Conservation (phyloP, 202 grass and related monocot species). For the Setaria viridis region DNA sequence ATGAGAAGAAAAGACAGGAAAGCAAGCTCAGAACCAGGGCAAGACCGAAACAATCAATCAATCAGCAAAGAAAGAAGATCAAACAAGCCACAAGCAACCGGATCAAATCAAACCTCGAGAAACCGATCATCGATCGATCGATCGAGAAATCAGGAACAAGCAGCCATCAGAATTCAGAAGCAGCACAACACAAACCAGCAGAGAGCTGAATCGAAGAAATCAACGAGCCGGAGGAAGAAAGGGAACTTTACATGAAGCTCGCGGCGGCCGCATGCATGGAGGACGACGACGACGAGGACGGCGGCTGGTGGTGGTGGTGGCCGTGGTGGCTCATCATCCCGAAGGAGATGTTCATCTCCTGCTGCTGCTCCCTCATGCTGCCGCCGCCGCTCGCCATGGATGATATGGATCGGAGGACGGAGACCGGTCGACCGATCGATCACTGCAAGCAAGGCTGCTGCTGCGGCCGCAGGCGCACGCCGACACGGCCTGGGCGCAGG, state of each 20-base stretch:
- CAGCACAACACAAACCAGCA: not conserved
- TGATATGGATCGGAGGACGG: not conserved
- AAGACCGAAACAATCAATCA: not conserved
- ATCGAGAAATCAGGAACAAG: not conserved
- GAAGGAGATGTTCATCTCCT: constrained; percentile 87
- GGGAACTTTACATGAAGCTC: constrained; percentile 70
- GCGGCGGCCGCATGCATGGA: constrained; percentile 73
- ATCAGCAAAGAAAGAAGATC: constrained; percentile 36
- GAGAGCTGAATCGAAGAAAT: not conserved
- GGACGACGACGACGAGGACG: constrained; percentile 73
- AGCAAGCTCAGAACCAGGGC: not conserved
- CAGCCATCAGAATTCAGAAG: no score
- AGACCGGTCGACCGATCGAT: not conserved
- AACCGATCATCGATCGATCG: not conserved
- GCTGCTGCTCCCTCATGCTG: constrained; percentile 52
- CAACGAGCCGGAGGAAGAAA: not conserved
- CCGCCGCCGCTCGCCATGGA: constrained; percentile 49
- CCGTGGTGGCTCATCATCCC: constrained; percentile 58
- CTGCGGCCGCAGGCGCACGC: constrained; percentile 22
- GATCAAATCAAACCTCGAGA: not conserved
- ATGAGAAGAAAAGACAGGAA: constrained; percentile 1
- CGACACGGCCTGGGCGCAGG: constrained; percentile 22
- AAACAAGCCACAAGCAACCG: not conserved
- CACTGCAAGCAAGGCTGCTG: not conserved
- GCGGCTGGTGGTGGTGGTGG: constrained; percentile 30